phyloP scores from a whole-genome alignment of 768 basidiomycete genomes.

The Auricularia sp. region DNA sequence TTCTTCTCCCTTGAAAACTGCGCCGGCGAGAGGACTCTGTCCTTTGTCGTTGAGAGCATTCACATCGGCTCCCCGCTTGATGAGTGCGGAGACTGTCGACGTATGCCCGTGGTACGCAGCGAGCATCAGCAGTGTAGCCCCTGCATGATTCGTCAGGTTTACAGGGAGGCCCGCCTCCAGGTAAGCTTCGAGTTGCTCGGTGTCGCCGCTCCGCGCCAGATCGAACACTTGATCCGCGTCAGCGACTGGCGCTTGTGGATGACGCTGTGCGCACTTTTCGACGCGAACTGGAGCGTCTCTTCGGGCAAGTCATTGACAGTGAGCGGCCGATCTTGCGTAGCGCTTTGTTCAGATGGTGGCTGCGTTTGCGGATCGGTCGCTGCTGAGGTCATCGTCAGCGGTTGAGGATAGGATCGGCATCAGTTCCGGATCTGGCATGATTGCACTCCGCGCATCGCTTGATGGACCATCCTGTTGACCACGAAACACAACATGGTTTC shows the following conservation, averaged over 20 bases:
- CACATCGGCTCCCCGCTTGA: constrained; percentile 51
- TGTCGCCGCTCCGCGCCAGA: constrained; percentile 54
- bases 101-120: constrained; percentile 63
- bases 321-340: not conserved
- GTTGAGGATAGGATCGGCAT: not conserved
- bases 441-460: too few relatives aligned
- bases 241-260: not conserved
- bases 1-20: constrained; percentile 63
- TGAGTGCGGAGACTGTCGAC: constrained; percentile 41
- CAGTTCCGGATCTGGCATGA: too few relatives aligned
- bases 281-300: constrained; percentile 41
- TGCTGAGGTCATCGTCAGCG: not conserved
- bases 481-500: too few relatives aligned
- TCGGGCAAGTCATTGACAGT: constrained; percentile 19
- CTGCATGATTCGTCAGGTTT: constrained; percentile 59
- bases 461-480: too few relatives aligned
- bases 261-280: constrained; percentile 27
- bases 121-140: constrained; percentile 74
- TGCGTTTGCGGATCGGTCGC: not conserved
- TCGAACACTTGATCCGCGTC: constrained; percentile 40
- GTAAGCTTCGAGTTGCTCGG: constrained; percentile 44
- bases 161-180: constrained; percentile 59
- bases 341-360: not conserved
- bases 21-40: constrained; percentile 68
- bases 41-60: constrained; percentile 61